phyloP scores from a whole-genome alignment of 176 grass and related monocot species.

The Hsuehochloa calcarea region DNA sequence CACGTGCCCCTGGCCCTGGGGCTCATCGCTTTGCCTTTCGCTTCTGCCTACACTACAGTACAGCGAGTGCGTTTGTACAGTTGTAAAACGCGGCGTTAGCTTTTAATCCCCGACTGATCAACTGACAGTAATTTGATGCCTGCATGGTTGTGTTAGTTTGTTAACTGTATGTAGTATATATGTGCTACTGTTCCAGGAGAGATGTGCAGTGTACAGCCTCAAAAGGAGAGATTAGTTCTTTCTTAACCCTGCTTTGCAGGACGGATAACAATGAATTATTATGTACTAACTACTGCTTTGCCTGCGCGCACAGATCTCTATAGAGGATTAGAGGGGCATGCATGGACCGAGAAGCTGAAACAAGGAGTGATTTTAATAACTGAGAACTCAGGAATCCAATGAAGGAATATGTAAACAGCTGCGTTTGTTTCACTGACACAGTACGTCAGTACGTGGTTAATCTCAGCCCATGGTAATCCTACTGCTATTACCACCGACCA shows the following conservation, averaged over 20 bases:
- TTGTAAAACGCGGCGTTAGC: not conserved
- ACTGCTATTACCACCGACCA: too few relatives aligned
- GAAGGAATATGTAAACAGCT: not conserved
- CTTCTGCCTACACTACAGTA: not conserved
- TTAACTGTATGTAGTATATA: too few relatives aligned
- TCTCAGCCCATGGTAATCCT: not conserved
- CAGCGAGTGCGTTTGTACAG: not conserved
- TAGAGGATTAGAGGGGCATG: not conserved
- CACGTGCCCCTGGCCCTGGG: constrained; percentile 22
- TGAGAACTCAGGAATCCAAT: constrained; percentile 1
- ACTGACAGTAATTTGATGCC: not conserved
- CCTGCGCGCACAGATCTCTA: not conserved
- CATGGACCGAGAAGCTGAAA: not conserved
- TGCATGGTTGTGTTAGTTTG: not conserved
- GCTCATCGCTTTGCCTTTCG: not conserved
- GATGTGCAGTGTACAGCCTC: not conserved
- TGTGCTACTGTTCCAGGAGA: not conserved
- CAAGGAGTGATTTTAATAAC: not conserved
- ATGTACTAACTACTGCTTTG: not conserved
- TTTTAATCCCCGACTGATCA: not conserved
- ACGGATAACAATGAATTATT: not conserved
- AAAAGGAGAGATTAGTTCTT: not conserved
- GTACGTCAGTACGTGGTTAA: not conserved
- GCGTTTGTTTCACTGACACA: not conserved
- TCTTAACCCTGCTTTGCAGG: not conserved